phyloP scores from a whole-genome alignment of 768 basidiomycete species.

The Amanita muscaria region DNA sequence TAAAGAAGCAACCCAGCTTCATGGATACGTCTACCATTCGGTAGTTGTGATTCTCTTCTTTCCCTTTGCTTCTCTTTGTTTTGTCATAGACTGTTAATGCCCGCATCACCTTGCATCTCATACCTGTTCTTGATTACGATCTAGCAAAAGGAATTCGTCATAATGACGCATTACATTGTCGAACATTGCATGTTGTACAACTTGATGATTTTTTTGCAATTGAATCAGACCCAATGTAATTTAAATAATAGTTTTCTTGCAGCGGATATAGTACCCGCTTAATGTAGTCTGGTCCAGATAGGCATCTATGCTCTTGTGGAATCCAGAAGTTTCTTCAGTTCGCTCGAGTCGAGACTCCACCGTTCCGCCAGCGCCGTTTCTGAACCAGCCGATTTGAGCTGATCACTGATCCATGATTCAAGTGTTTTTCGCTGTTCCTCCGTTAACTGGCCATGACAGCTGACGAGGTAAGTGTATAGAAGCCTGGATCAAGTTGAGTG shows the following conservation, averaged over 20 bases:
- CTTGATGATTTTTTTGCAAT: slow-evolving; percentile 2
- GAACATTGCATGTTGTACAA: slow-evolving; percentile 5
- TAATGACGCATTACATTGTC: slow-evolving; percentile 6
- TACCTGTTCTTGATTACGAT: slow-evolving; percentile 7
- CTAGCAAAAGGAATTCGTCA: slow-evolving; percentile 5
- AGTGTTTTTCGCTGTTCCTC: slow-evolving; percentile 19
- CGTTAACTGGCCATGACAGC: slow-evolving; percentile 27
- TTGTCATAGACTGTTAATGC: no score
- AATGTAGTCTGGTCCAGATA: not conserved
- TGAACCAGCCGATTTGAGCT: slow-evolving; percentile 8
- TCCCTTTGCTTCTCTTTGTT: no score
- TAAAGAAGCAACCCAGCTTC: slow-evolving; percentile 25
- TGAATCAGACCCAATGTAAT: slow-evolving; percentile 7
- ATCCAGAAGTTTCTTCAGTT: slow-evolving; percentile 14
- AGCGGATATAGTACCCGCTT: no score
- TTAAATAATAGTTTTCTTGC: no score
- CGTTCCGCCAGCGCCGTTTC: slow-evolving; percentile 18
- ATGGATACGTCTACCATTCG: slow-evolving; percentile 20
- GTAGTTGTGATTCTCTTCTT: slow-evolving; percentile 1
- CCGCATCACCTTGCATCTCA: no score
- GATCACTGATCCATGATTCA: slow-evolving; percentile 21
- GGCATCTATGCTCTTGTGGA: not conserved
- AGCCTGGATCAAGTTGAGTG: slow-evolving; percentile 24
- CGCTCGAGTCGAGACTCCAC: slow-evolving; percentile 20
- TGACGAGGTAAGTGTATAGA: slow-evolving; percentile 41